A percentile compares a stretch with the other conserved stretches of the same genome.
These are phyloP conservation scores for Bipolaris zeicola DNA, from an alignment of 2,329 filamentous ascomycete genomes.

Conservation along the genomic window DNA sequence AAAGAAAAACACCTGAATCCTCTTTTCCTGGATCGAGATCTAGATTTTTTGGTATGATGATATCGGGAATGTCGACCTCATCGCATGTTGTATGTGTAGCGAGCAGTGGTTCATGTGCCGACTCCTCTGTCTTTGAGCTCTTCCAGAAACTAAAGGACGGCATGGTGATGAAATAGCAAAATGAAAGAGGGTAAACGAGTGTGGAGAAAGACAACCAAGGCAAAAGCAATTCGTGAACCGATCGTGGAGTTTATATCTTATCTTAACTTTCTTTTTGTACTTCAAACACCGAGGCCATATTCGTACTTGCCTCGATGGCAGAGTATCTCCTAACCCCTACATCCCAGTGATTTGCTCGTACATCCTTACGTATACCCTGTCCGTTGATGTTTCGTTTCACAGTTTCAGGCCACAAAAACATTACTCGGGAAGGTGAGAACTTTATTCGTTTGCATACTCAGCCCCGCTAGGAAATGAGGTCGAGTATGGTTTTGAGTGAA, in stretches of 20 bases:
- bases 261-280: not conserved
- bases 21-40: constrained; percentile 23
- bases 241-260: not conserved
- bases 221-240: not conserved
- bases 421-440: not conserved
- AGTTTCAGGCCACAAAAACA: not conserved
- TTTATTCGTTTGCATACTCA: not conserved
- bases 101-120: constrained; percentile 9
- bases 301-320: not conserved
- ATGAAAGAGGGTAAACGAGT: not conserved
- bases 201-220: not conserved
- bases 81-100: constrained; percentile 9
- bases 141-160: constrained; percentile 34
- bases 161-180: constrained; percentile 13
- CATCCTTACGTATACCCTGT: not conserved
- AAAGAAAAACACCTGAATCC: constrained; percentile 27
- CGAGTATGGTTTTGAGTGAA: not conserved
- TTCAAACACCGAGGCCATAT: not conserved
- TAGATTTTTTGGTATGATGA: constrained; percentile 3
- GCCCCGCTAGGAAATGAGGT: not conserved
- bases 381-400: not conserved
- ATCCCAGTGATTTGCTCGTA: not conserved
- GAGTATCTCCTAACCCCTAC: not conserved
- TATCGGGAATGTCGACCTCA: not conserved
- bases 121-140: constrained; percentile 18